Conservation (phyloP, 768 basidiomycete genomes). For the Baorangia bicolor region DNA sequence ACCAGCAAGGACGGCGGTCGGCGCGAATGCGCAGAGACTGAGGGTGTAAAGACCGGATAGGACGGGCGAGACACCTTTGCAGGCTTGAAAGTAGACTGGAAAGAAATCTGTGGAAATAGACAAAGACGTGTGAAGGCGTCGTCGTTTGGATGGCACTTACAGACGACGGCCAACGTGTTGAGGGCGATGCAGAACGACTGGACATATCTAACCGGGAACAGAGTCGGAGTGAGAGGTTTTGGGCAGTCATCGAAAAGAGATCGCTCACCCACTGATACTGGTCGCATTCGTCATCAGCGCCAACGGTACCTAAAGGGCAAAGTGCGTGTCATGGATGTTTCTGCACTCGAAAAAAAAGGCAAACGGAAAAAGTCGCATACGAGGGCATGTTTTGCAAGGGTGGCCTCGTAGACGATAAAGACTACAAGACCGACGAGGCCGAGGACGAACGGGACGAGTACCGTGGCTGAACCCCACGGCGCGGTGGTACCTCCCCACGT, state of each 20-base stretch:
- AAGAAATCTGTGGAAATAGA: constrained; percentile 36
- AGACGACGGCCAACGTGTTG: constrained; percentile 19
- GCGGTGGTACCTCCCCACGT: constrained; percentile 45
- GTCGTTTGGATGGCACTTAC: constrained; percentile 11
- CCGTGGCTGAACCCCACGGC: constrained; percentile 39
- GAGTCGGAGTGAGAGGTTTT: neutral
- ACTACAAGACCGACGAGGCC: constrained; percentile 38
- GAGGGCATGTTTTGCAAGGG: constrained; percentile 32
- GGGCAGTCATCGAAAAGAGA: neutral
- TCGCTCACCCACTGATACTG: constrained; percentile 25
- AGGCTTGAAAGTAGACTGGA: constrained; percentile 38
- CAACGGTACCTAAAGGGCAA: constrained; percentile 31
- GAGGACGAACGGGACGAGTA: constrained; percentile 42
- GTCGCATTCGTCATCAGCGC: constrained; percentile 34
- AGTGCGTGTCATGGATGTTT: neutral
- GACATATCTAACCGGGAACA: constrained; percentile 21
- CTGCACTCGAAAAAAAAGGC: neutral
- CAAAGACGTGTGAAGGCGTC: neutral
- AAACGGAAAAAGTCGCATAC: constrained; percentile 20
- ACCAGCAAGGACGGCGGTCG: constrained; percentile 40
- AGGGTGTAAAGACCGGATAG: constrained; percentile 37
- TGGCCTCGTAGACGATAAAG: constrained; percentile 40
- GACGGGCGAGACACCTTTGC: constrained; percentile 37
- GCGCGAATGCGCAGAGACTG: constrained; percentile 37
- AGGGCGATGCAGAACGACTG: constrained; percentile 32